Conservation (phyloP, 805 yeast species). For the Deakozyma indianensis region DNA sequence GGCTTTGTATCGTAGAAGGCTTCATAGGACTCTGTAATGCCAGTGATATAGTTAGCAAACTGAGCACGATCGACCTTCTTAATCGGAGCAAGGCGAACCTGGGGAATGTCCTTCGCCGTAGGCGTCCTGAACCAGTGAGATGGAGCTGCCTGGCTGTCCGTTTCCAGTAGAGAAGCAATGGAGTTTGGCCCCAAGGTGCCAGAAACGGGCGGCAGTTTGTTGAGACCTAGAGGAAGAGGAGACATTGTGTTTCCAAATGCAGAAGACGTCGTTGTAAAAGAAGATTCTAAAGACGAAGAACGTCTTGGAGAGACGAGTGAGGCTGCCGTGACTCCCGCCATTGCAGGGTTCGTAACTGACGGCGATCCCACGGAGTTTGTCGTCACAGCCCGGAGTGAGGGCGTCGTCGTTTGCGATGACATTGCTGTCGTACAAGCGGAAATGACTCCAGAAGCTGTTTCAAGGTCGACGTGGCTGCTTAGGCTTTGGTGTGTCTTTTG, state of each 20-base stretch:
- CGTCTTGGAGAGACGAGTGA: neutral
- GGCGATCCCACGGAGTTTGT: neutral
- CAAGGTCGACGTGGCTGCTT: neutral
- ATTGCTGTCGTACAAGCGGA: too few relatives aligned
- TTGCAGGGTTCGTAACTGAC: neutral
- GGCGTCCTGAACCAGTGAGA: constrained; percentile 34
- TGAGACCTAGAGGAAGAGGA: constrained; percentile 21
- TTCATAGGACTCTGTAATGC: constrained; percentile 16
- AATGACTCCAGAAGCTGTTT: too few relatives aligned
- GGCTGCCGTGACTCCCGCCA: too few relatives aligned
- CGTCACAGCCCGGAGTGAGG: neutral
- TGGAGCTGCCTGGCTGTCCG: constrained; percentile 24
- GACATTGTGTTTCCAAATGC: neutral
- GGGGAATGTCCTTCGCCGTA: constrained; percentile 72
- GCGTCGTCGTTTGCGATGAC: constrained; percentile 1
- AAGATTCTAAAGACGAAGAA: neutral
- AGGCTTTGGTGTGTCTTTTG: neutral
- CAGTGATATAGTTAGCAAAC: constrained; percentile 30
- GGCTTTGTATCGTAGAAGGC: neutral
- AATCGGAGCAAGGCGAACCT: constrained; percentile 46
- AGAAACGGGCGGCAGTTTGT: constrained; percentile 25
- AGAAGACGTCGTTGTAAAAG: neutral
- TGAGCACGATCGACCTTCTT: constrained; percentile 29
- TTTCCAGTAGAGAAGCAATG: constrained; percentile 60
- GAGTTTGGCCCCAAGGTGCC: constrained; percentile 62